A percentile compares a stretch with the other conserved stretches of the same genome.
Evolutionary conservation across 192 early-diverging fungal genomes (phyloP).

Genomic region (Phycomyces blakesleeanus): DNA sequence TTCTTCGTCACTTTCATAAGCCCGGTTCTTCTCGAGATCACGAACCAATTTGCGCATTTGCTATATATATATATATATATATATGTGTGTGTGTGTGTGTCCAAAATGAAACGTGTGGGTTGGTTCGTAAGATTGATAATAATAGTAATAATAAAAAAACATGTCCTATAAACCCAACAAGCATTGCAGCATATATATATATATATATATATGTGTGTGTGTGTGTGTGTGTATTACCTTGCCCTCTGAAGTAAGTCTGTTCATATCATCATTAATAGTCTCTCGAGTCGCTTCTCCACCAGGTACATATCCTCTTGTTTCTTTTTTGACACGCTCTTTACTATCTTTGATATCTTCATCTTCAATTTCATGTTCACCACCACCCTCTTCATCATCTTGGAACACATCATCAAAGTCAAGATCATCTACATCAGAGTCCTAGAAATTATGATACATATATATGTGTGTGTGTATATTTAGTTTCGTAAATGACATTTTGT

Average conservation of each 20-base stretch:
- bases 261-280: slow-evolving; percentile 33
- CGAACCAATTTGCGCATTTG: slow-evolving; percentile 62
- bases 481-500: not conserved
- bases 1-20: slow-evolving; percentile 60
- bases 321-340: slow-evolving; percentile 43
- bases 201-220: too few species aligned
- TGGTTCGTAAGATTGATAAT: too few species aligned
- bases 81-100: too few species aligned
- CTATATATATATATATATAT: too few species aligned
- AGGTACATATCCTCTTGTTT: slow-evolving; percentile 31
- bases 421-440: slow-evolving; percentile 59
- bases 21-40: slow-evolving; percentile 59
- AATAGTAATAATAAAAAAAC: too few species aligned
- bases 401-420: slow-evolving; percentile 78
- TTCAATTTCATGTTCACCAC: slow-evolving; percentile 63
- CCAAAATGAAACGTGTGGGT: not conserved
- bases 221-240: slow-evolving; percentile 36
- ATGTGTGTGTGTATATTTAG: not conserved
- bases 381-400: slow-evolving; percentile 77
- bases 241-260: slow-evolving; percentile 27
- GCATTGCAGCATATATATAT: slow-evolving; percentile 36
- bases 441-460: not conserved
- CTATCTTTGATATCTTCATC: slow-evolving; percentile 61
- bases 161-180: too few species aligned
- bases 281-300: slow-evolving; percentile 38